Conservation (phyloP, 371 early-diverging fungal genomes). For the Modicella reniformis region DNA sequence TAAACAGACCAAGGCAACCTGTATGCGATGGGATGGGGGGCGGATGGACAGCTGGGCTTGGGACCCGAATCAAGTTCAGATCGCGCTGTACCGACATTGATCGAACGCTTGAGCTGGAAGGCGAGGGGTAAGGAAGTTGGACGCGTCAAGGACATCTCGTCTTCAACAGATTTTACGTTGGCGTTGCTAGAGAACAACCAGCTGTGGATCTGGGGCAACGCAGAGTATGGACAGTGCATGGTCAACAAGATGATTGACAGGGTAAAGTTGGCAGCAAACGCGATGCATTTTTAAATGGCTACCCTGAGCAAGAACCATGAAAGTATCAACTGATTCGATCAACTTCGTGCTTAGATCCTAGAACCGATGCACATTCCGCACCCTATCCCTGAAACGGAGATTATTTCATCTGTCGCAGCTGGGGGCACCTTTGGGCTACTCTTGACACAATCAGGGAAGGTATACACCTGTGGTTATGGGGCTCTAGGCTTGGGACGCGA, state of each 20-base stretch:
- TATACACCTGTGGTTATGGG: slow-evolving; percentile 80
- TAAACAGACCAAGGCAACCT: slow-evolving; percentile 56
- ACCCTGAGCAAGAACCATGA: no score
- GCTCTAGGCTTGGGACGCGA: slow-evolving; percentile 70
- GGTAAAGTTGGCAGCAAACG: no score
- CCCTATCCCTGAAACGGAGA: slow-evolving; percentile 53
- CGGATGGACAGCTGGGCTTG: slow-evolving; percentile 82
- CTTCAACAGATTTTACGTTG: slow-evolving; percentile 79
- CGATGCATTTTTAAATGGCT: no score
- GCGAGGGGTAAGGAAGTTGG: slow-evolving; percentile 35
- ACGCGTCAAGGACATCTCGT: slow-evolving; percentile 63
- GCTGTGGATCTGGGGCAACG: slow-evolving; percentile 84
- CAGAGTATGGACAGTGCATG: slow-evolving; percentile 85
- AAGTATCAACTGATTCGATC: background rate
- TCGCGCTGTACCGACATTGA: slow-evolving; percentile 57
- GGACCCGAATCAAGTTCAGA: slow-evolving; percentile 61
- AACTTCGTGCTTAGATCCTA: slow-evolving; percentile 60
- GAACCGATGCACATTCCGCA: slow-evolving; percentile 63
- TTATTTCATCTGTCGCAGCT: slow-evolving; percentile 71
- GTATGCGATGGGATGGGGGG: slow-evolving; percentile 85
- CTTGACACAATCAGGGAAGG: slow-evolving; percentile 67
- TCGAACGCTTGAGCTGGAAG: slow-evolving; percentile 56
- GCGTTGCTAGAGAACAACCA: slow-evolving; percentile 63
- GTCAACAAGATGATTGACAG: slow-evolving; percentile 75
- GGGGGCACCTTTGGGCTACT: slow-evolving; percentile 80